Evolutionary conservation across 1,139 yeast species (phyloP).

Genomic region (Magnusiomyces fungicola): DNA sequence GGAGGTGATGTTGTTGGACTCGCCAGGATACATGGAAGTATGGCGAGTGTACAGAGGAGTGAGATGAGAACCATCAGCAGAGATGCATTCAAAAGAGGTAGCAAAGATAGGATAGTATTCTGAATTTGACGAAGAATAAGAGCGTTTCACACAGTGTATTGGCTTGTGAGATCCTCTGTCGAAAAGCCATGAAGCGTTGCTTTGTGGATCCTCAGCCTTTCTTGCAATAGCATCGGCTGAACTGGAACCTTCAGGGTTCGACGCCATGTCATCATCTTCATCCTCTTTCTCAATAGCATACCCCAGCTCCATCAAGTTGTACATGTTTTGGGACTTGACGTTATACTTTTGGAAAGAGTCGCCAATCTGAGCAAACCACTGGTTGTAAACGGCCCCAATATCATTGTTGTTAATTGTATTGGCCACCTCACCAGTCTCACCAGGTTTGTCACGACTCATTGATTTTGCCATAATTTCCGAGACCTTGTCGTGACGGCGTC

Average conservation of each 20-base stretch:
- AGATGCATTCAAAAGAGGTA: slow-evolving; percentile 9
- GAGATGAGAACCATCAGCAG: slow-evolving; percentile 4
- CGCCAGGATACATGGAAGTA: slow-evolving; percentile 5
- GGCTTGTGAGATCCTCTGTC: not conserved
- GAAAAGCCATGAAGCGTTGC: too few relatives aligned
- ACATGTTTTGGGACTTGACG: slow-evolving; percentile 9
- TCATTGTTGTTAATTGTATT: not conserved
- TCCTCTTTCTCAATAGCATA: not conserved
- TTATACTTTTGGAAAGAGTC: slow-evolving; percentile 3
- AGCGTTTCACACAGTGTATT: slow-evolving; percentile 4
- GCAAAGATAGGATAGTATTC: not conserved
- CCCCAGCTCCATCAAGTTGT: slow-evolving; percentile 12
- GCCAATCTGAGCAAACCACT: slow-evolving; percentile 9
- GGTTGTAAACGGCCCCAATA: not conserved
- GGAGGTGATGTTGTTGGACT: not conserved
- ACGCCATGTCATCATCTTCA: not conserved
- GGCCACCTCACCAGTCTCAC: slow-evolving; percentile 14
- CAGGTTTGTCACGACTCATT: slow-evolving; percentile 7
- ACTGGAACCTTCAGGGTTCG: not conserved
- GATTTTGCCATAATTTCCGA: slow-evolving; percentile 12
- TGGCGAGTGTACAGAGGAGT: slow-evolving; percentile 6
- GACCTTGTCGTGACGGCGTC: slow-evolving; percentile 6
- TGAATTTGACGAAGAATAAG: not conserved
- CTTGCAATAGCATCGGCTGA: not conserved
- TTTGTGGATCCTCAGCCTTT: too few relatives aligned